Percentiles rank a stretch among this genome's conserved stretches.
These are phyloP conservation scores for Capsicum baccatum DNA, from an alignment of 257 asterid genomes.

Conservation along the genomic window DNA sequence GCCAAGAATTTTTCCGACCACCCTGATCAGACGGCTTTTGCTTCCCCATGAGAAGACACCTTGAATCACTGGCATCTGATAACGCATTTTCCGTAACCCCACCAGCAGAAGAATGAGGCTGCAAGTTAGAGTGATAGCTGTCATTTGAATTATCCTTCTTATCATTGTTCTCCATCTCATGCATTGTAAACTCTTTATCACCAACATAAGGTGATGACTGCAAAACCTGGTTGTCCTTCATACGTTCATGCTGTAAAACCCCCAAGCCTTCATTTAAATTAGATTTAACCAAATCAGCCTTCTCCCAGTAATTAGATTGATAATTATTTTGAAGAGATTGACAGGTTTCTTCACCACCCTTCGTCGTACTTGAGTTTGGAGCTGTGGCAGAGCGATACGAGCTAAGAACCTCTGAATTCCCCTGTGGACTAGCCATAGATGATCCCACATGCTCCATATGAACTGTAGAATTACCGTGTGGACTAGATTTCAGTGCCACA, in stretches of 20 bases:
- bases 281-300: no score
- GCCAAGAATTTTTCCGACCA: conserved; percentile 52
- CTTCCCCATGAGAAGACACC: conserved; percentile 54
- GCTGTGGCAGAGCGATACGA: conserved; percentile 46
- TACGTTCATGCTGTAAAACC: no score
- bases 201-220: conserved; percentile 33
- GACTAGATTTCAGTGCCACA: conserved; percentile 53
- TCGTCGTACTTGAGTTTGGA: conserved; percentile 45
- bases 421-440: conserved; percentile 44
- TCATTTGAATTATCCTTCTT: conserved; percentile 66
- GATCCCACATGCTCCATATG: conserved; percentile 51
- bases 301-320: no score
- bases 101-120: conserved; percentile 57
- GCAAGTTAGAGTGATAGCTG: conserved; percentile 60
- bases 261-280: no score
- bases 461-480: conserved; percentile 48
- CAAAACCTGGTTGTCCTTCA: no score
- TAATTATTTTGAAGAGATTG: no score
- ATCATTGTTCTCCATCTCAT: conserved; percentile 52
- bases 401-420: conserved; percentile 51
- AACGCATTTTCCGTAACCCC: conserved; percentile 56
- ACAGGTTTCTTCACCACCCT: conserved; percentile 2
- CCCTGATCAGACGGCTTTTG: conserved; percentile 61
- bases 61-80: conserved; percentile 62
- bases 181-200: conserved; percentile 49